Conservation (phyloP, 2,329 filamentous ascomycete species). For the Calonectria pteridis region DNA sequence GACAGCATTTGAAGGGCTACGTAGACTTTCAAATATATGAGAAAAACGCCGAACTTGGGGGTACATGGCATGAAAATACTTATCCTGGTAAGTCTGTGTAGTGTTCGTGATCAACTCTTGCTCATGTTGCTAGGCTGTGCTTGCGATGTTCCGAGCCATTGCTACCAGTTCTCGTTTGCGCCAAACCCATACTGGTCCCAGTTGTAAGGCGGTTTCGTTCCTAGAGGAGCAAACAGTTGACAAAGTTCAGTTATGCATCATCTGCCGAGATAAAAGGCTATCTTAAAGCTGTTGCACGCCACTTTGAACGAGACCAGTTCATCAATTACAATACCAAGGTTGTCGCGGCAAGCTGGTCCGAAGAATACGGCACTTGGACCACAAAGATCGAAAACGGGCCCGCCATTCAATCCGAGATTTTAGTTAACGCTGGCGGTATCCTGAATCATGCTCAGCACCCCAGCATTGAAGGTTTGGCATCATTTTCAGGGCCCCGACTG, state of each 20-base stretch:
- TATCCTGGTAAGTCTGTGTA: constrained; percentile 29
- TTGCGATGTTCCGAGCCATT: constrained; percentile 58
- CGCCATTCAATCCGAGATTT: constrained; percentile 27
- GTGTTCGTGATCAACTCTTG: neutral
- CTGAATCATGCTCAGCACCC: constrained; percentile 59
- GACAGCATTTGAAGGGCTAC: constrained; percentile 29
- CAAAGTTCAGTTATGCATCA: constrained; percentile 47
- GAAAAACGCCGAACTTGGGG: constrained; percentile 57
- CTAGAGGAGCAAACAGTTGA: neutral
- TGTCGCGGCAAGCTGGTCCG: constrained; percentile 50
- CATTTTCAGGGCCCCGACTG: constrained; percentile 59
- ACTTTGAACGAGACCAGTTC: constrained; percentile 50
- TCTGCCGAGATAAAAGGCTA: constrained; percentile 54
- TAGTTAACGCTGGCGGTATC: constrained; percentile 38
- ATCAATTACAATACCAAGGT: constrained; percentile 35
- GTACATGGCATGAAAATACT: constrained; percentile 60
- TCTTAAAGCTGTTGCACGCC: constrained; percentile 53
- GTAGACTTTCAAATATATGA: constrained; percentile 52
- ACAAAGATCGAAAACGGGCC: constrained; percentile 38
- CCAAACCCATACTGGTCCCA: constrained; percentile 56
- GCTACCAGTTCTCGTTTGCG: constrained; percentile 58
- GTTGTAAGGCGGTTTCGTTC: constrained; percentile 31
- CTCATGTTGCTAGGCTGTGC: constrained; percentile 46
- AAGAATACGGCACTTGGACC: constrained; percentile 50
- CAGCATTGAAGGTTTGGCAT: constrained; percentile 58